A percentile compares a stretch with the other conserved stretches of the same genome.
Evolutionary conservation across 768 basidiomycete genomes (phyloP).

Genomic region (Paxillus rubicundulus): DNA sequence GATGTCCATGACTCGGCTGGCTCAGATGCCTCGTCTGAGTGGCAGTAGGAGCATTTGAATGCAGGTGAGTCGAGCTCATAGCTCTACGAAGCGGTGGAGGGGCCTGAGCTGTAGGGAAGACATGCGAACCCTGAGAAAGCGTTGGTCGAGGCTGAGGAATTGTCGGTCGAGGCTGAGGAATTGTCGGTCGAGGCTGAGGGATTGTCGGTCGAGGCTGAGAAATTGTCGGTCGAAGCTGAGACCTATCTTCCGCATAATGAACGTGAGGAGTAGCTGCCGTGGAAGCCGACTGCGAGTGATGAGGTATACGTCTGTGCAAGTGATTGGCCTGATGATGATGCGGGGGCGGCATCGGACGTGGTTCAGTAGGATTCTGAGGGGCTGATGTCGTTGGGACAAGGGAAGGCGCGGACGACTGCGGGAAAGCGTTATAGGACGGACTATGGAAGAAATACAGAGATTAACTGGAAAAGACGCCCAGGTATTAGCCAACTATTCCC

Average conservation of each 20-base stretch:
- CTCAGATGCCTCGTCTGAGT: too few relatives aligned
- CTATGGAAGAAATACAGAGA: constrained; percentile 13
- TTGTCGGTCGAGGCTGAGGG: too few relatives aligned
- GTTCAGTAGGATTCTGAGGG: not conserved
- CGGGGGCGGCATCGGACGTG: constrained; percentile 6
- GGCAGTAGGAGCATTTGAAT: too few relatives aligned
- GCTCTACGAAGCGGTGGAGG: too few relatives aligned
- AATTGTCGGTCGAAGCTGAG: too few relatives aligned
- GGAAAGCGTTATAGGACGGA: constrained; percentile 27
- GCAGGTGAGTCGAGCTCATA: too few relatives aligned
- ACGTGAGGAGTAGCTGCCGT: constrained; percentile 22
- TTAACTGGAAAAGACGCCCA: constrained; percentile 7
- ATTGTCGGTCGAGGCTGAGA: too few relatives aligned
- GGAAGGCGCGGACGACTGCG: constrained; percentile 16
- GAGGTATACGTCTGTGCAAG: not conserved
- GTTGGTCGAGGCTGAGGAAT: too few relatives aligned
- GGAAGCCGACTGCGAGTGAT: constrained; percentile 8
- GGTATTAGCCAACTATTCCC: constrained; percentile 2
- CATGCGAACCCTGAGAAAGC: too few relatives aligned
- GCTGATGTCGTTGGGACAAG: not conserved
- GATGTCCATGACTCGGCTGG: constrained; percentile 10
- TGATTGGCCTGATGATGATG: constrained; percentile 1
- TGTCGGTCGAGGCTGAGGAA: too few relatives aligned
- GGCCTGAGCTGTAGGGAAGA: too few relatives aligned
- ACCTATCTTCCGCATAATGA: constrained; percentile 22